Base-by-base conservation (phyloP, 192 early-diverging fungal genomes). In the Backusella morwellensis region DNA sequence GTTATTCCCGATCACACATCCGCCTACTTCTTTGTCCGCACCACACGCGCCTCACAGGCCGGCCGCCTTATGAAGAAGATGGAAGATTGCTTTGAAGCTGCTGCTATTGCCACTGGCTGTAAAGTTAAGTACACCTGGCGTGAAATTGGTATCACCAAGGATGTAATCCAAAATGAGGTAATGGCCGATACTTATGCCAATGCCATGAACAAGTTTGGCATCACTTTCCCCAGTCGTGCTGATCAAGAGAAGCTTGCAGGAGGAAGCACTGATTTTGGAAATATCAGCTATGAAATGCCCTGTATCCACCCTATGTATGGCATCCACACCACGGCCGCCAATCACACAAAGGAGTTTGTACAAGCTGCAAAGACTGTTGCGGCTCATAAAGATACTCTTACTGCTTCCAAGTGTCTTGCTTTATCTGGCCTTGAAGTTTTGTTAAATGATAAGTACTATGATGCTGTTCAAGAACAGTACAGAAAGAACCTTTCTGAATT, bases 261-360 rank as follows among this genome's bases (percentile, higher is more conserved):
- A 47, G 93, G 89, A 0, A 87, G 86, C 6, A 91, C 93, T 4
- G 93, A 93, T 80, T 73, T 83, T 47, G 93, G 92, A 36, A 93
- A 94, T 66, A 83, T 93, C 40, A 88, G 88, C n/a, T 87, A 92
- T 23, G 78, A 78, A 35, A 86, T 91, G 11, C 90, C 93, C 38
- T 75, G 70, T 11, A 80, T 88, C 29, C 87, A 88, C 38, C 78
- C 79, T 26, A 68, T 56, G 56, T 73, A 66, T 44, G 68, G 63
- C 9, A 86, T 89, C 44, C 84, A 88, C 36, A 86, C 85, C 0
- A 84, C 87, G 12, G 82, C 86, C 54, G 80, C 84, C 0, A 91
- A 89, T 66, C 94, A 95, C 67, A 90, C 94, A 0, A 75, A 80
- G 15, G 87, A 86, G 68, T 95, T 95, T 68, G 81, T 88, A 5